Conservation (phyloP, 257 asterid species). For the Plantago major region DNA sequence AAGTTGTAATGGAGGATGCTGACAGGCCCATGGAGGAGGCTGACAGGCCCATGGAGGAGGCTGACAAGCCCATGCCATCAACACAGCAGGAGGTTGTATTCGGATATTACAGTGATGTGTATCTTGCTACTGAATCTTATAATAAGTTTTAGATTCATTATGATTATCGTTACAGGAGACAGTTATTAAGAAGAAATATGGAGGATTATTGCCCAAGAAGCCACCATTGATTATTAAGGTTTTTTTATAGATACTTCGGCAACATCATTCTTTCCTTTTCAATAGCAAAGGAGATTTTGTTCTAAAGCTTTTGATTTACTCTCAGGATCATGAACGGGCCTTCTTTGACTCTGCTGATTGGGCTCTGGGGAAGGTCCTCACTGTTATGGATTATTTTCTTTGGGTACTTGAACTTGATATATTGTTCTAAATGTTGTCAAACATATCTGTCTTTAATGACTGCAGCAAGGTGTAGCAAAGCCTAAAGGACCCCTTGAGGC, state of each 20-base stretch:
- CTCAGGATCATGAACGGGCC: slow-evolving; percentile 98
- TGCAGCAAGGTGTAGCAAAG: slow-evolving; percentile 93
- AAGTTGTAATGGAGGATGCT: slow-evolving; percentile 49
- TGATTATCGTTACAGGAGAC: slow-evolving; percentile 48
- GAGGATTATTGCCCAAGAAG: slow-evolving; percentile 90
- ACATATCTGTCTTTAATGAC: slow-evolving; percentile 18
- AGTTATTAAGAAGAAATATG: slow-evolving; percentile 81
- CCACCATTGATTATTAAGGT: slow-evolving; percentile 97
- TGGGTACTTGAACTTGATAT: slow-evolving; percentile 6
- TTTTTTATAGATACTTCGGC: slow-evolving; percentile 4
- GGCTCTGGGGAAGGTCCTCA: slow-evolving; percentile 94
- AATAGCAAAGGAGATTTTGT: slow-evolving; percentile 3
- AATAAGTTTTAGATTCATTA: background rate
- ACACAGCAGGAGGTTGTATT: slow-evolving; percentile 63
- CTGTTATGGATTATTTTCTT: slow-evolving; percentile 8
- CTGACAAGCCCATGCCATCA: slow-evolving; percentile 60
- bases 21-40: slow-evolving; percentile 41
- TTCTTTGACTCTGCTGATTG: slow-evolving; percentile 99
- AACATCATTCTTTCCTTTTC: background rate
- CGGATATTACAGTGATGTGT: slow-evolving; percentile 5
- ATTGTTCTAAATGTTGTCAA: slow-evolving; percentile 10
- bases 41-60: slow-evolving; percentile 36
- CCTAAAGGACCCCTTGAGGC: slow-evolving; percentile 99
- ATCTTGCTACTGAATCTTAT: slow-evolving; percentile 9
- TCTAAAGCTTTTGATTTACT: slow-evolving; percentile 13